Evolutionary conservation across 2,329 filamentous ascomycete genomes (phyloP).

Genomic region (Scytalidium sp.): DNA sequence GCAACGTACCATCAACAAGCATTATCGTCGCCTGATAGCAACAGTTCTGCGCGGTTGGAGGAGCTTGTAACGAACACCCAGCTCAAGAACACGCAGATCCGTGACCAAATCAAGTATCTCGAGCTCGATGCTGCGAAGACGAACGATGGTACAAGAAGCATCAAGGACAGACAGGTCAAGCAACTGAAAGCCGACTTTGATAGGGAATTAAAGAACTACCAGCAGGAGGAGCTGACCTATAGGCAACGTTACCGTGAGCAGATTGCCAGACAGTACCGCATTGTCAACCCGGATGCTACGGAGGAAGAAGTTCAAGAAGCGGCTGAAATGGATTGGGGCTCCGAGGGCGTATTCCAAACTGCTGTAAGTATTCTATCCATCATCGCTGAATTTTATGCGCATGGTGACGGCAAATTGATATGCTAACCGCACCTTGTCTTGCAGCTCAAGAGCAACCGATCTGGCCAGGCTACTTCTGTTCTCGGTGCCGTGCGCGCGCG

Average conservation of each 20-base stretch:
- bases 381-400: not conserved
- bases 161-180: constrained; percentile 70
- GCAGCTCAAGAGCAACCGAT: constrained; percentile 72
- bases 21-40: constrained; percentile 61
- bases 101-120: constrained; percentile 74
- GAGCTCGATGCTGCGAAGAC: constrained; percentile 69
- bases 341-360: constrained; percentile 79
- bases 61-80: constrained; percentile 67
- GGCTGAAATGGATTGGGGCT: constrained; percentile 67
- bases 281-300: constrained; percentile 77
- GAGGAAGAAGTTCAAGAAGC: constrained; percentile 70
- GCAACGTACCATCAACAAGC: constrained; percentile 69
- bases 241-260: constrained; percentile 71
- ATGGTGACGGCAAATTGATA: not conserved
- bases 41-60: constrained; percentile 51
- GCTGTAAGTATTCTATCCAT: constrained; percentile 54
- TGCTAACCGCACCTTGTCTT: constrained; percentile 15
- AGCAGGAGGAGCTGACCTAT: constrained; percentile 69
- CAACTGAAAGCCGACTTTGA: constrained; percentile 74
- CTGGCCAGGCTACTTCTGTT: constrained; percentile 68
- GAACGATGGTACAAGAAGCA: constrained; percentile 53
- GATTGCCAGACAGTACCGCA: constrained; percentile 76
- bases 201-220: constrained; percentile 67
- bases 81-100: constrained; percentile 70
- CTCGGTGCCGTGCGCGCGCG: constrained; percentile 77